A percentile compares a stretch with the other conserved stretches of the same genome.
Conservation (phyloP, 306 rosid species). For the Vigna radiata region DNA sequence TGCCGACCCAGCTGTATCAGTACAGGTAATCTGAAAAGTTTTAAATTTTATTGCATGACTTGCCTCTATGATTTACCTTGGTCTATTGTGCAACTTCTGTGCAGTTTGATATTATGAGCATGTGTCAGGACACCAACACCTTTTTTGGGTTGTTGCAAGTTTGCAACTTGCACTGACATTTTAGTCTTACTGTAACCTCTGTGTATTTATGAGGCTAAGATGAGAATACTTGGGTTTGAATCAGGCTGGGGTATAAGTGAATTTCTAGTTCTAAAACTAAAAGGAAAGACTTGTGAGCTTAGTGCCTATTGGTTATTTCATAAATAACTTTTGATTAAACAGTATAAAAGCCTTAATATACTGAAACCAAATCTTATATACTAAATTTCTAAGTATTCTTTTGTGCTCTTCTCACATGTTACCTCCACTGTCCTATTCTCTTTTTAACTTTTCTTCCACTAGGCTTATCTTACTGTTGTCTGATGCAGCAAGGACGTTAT, state of each 20-base stretch:
- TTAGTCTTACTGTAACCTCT: background rate
- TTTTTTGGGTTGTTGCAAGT: background rate
- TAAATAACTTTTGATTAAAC: background rate
- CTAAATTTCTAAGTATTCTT: background rate
- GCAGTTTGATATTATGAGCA: background rate
- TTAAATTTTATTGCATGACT: background rate
- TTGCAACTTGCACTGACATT: background rate
- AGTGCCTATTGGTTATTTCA: conserved; percentile 15
- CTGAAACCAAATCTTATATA: background rate
- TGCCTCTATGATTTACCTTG: background rate
- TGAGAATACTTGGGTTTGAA: conserved; percentile 1
- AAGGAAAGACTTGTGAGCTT: conserved; percentile 2
- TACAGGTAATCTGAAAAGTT: conserved; percentile 58
- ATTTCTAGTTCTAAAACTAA: background rate
- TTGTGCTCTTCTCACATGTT: conserved; percentile 20
- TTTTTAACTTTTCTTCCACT: conserved; percentile 3
- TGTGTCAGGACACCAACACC: background rate
- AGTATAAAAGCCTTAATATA: too few species aligned
- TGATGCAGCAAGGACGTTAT: conserved; percentile 64
- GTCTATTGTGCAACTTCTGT: background rate
- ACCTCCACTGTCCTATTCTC: background rate
- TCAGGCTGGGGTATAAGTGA: background rate
- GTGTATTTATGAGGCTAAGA: background rate
- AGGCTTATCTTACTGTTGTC: conserved; percentile 36
- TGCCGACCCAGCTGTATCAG: conserved; percentile 42